Conservation (phyloP, 257 asterid species). For the Solanum rostratum region DNA sequence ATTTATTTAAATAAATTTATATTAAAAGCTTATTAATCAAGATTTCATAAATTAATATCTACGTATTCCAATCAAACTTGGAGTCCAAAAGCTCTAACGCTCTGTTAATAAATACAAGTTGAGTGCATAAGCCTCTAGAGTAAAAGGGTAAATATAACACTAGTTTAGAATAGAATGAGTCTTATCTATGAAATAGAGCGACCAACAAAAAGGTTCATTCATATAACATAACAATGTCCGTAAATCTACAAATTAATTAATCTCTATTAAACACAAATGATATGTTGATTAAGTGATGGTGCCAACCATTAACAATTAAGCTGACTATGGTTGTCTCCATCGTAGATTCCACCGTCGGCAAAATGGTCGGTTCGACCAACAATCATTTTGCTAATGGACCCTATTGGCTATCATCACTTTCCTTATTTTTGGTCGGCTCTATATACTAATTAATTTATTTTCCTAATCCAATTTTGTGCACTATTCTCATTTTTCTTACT, state of each 20-base stretch:
- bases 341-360: conserved; percentile 1
- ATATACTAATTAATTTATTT: not conserved
- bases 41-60: not conserved
- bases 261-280: not conserved
- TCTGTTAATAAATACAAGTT: not conserved
- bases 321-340: not conserved
- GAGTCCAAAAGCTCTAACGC: not conserved
- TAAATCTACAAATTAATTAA: not conserved
- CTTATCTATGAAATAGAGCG: not conserved
- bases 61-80: not conserved
- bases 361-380: conserved; percentile 33
- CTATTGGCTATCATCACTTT: not conserved
- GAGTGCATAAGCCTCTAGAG: not conserved
- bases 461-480: not conserved
- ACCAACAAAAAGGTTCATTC: not conserved
- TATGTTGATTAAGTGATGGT: not conserved
- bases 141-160: not conserved
- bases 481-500: too few species aligned
- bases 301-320: not conserved
- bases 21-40: not conserved
- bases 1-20: not conserved
- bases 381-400: conserved; percentile 28
- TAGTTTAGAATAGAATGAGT: not conserved
- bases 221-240: not conserved
- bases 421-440: conserved; percentile 37